These are phyloP conservation scores for Mesembryanthemum crystallinum DNA, from an alignment of 148 eudicot species.

Conservation along the genomic window DNA sequence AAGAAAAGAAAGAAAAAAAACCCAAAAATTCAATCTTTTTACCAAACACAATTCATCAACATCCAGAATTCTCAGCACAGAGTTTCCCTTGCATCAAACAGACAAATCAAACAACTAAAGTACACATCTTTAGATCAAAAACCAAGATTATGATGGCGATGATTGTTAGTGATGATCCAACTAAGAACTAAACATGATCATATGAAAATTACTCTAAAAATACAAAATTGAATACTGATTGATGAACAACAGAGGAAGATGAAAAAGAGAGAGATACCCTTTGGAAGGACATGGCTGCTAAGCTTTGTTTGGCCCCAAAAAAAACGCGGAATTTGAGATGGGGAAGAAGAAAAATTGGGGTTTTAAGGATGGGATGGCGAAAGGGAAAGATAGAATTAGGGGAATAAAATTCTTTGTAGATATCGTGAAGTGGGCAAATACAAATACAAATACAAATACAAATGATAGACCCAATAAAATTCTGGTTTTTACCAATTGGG, in stretches of 20 bases:
- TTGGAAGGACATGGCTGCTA: slow-evolving; percentile 27
- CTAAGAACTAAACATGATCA: neutral
- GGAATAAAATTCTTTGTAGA: neutral
- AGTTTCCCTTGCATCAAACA: neutral
- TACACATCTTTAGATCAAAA: neutral
- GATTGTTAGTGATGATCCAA: neutral
- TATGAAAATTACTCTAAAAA: neutral
- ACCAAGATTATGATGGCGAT: neutral
- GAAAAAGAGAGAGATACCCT: slow-evolving; percentile 22
- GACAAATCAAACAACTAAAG: neutral
- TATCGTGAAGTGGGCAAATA: slow-evolving; percentile 4
- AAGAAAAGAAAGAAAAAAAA: too few species aligned
- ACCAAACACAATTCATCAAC: too few species aligned
- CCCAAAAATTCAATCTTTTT: too few species aligned
- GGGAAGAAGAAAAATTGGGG: neutral
- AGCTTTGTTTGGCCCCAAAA: neutral
- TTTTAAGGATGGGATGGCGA: slow-evolving; percentile 1
- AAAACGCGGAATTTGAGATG: neutral
- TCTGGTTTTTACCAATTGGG: neutral
- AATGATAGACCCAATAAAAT: too few species aligned
- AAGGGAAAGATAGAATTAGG: neutral
- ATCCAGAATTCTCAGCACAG: neutral
- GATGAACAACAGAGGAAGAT: neutral
- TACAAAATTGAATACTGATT: neutral
- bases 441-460: neutral